Conservation (phyloP, 129 eudicot species). For the Chrysanthemum seticuspe region DNA sequence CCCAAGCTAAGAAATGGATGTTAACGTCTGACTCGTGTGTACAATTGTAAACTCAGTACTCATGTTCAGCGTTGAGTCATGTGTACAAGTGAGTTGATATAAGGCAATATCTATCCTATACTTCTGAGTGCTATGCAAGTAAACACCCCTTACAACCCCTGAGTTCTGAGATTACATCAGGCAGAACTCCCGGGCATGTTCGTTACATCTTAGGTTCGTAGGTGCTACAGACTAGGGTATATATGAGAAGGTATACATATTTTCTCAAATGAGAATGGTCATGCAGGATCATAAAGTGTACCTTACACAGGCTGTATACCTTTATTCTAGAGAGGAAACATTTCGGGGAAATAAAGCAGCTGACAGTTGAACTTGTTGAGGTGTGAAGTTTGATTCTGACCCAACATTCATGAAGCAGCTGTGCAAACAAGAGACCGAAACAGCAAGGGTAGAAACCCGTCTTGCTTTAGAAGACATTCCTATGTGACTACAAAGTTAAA, state of each 20-base stretch:
- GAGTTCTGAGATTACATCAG: neutral
- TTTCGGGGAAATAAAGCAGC: neutral
- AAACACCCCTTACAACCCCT: neutral
- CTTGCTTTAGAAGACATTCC: neutral
- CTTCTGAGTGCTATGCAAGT: neutral
- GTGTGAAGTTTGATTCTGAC: neutral
- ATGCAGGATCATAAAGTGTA: slow-evolving; percentile 12
- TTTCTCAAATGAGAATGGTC: neutral
- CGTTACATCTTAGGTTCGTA: too few relatives aligned
- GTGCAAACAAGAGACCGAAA: neutral
- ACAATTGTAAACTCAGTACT: too few relatives aligned
- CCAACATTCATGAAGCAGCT: neutral
- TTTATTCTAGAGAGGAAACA: slow-evolving; percentile 10
- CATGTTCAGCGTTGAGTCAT: neutral
- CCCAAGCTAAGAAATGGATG: too few relatives aligned
- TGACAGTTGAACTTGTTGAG: neutral
- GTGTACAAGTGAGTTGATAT: neutral
- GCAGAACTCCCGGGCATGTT: neutral
- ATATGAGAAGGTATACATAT: neutral
- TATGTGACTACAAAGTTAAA: too few relatives aligned
- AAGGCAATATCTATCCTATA: neutral
- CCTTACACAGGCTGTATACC: slow-evolving; percentile 1
- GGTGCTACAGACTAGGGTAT: too few relatives aligned
- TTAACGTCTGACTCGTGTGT: too few relatives aligned
- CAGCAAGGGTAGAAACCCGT: neutral